Percentiles rank a stretch among this genome's conserved stretches.
Conservation (phyloP, 1,284 basidiomycete genomes). For the Ceratobasidium sp. region DNA sequence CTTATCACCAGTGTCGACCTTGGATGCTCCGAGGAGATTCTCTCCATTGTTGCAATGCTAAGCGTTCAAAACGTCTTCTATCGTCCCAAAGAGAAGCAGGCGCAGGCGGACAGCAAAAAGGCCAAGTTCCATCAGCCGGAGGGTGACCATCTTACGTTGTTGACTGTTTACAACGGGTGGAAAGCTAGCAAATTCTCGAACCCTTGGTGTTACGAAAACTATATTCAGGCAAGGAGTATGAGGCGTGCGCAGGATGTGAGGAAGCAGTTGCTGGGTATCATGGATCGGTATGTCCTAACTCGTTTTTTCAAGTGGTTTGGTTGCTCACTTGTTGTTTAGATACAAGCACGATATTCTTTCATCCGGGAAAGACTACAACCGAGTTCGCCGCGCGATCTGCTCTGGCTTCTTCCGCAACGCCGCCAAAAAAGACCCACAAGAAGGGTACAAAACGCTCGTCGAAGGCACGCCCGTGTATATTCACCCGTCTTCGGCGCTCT, state of each 20-base stretch:
- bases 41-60: slow-evolving; percentile 98
- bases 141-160: slow-evolving; percentile 94
- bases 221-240: slow-evolving; percentile 97
- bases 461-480: slow-evolving; percentile 99
- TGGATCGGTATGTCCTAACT: slow-evolving; percentile 83
- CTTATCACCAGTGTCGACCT: slow-evolving; percentile 97
- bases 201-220: slow-evolving; percentile 98
- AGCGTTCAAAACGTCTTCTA: slow-evolving; percentile 98
- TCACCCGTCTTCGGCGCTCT: slow-evolving; percentile 96
- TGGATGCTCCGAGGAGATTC: slow-evolving; percentile 96
- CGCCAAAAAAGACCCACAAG: slow-evolving; percentile 94
- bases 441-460: slow-evolving; percentile 98
- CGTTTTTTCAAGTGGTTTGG: background rate
- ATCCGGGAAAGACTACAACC: slow-evolving; percentile 92
- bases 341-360: slow-evolving; percentile 97
- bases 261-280: slow-evolving; percentile 97
- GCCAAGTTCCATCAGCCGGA: slow-evolving; percentile 99
- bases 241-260: slow-evolving; percentile 97
- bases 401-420: slow-evolving; percentile 97
- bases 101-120: slow-evolving; percentile 98
- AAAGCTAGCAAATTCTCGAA: slow-evolving; percentile 94
- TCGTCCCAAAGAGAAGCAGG: slow-evolving; percentile 98
- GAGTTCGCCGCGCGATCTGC: slow-evolving; percentile 94
- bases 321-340: slow-evolving; percentile 56
- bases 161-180: slow-evolving; percentile 99